Evolutionary conservation across 768 basidiomycete species (phyloP).

Genomic region (Omphalotus guepiniiformis): DNA sequence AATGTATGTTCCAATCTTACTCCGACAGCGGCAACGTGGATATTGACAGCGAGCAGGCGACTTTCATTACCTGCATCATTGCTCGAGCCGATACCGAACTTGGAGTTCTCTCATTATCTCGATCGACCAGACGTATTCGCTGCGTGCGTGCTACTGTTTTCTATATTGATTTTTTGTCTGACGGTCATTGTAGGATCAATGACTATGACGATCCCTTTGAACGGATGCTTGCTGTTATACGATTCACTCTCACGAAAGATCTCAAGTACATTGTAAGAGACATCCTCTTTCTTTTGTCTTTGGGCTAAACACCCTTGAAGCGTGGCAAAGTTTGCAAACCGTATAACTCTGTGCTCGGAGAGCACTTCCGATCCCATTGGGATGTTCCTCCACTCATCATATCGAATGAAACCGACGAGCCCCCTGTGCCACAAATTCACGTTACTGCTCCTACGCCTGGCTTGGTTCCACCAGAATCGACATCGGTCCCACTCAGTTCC

Average conservation of each 20-base stretch:
- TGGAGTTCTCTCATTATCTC: constrained; percentile 94
- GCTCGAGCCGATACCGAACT: constrained; percentile 90
- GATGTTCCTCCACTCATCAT: constrained; percentile 63
- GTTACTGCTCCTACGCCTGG: constrained; percentile 21
- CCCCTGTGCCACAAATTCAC: constrained; percentile 43
- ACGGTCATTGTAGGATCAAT: constrained; percentile 61
- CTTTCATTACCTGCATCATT: constrained; percentile 90
- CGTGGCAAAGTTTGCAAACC: constrained; percentile 94
- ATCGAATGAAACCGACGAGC: constrained; percentile 40
- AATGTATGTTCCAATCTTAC: constrained; percentile 53
- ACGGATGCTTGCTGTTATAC: constrained; percentile 87
- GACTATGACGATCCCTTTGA: constrained; percentile 91
- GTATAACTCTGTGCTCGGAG: constrained; percentile 82
- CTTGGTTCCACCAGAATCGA: constrained; percentile 17
- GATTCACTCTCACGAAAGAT: constrained; percentile 90
- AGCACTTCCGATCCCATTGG: constrained; percentile 89
- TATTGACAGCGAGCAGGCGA: no score
- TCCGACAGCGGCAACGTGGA: constrained; percentile 1
- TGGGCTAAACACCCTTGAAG: constrained; percentile 31
- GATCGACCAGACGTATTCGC: constrained; percentile 90
- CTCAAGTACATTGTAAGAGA: constrained; percentile 82
- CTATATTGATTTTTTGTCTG: constrained; percentile 2
- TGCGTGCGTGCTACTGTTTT: constrained; percentile 53
- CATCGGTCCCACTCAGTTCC: constrained; percentile 18
- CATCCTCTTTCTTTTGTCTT: neutral